Percentiles rank a stretch among this genome's conserved stretches.
phyloP scores from a whole-genome alignment of 192 early-diverging fungal genomes.

The Coemansia sp. region DNA sequence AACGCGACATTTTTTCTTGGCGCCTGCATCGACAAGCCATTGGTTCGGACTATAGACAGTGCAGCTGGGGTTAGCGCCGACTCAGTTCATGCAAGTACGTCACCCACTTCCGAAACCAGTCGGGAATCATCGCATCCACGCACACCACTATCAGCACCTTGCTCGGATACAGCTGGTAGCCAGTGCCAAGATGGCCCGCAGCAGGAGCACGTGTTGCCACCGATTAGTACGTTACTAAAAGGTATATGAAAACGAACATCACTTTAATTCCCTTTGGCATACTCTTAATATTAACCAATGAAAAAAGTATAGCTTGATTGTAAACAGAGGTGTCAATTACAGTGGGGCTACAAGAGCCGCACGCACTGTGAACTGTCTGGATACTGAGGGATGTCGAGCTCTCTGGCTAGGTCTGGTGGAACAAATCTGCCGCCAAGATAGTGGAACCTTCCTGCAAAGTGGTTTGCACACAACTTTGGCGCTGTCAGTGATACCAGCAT shows the following conservation, averaged over 20 bases:
- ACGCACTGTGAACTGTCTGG: conserved; percentile 75
- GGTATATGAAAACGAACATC: conserved; percentile 12
- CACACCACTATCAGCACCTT: conserved; percentile 20
- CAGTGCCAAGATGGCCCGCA: conserved; percentile 16
- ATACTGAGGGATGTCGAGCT: conserved; percentile 72
- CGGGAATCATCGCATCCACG: conserved; percentile 36
- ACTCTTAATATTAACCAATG: background rate
- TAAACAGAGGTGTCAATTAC: background rate
- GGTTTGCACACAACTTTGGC: conserved; percentile 77
- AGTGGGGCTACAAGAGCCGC: conserved; percentile 23
- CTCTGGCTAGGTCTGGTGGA: conserved; percentile 67
- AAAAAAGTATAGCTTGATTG: background rate
- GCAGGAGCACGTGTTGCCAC: conserved; percentile 30
- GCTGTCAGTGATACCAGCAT: conserved; percentile 91
- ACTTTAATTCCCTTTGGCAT: background rate
- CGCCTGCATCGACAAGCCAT: background rate
- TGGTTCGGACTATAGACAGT: background rate
- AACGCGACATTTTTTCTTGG: background rate
- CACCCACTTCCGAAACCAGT: conserved; percentile 18
- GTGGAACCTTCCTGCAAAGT: conserved; percentile 73
- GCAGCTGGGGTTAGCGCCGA: background rate
- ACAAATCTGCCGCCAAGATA: conserved; percentile 92
- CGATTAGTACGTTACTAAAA: conserved; percentile 39
- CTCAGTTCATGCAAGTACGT: background rate
- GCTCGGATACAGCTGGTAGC: conserved; percentile 1